Base-by-base conservation (phyloP, 1,284 basidiomycete species). In the Macrocybe sp. region DNA sequence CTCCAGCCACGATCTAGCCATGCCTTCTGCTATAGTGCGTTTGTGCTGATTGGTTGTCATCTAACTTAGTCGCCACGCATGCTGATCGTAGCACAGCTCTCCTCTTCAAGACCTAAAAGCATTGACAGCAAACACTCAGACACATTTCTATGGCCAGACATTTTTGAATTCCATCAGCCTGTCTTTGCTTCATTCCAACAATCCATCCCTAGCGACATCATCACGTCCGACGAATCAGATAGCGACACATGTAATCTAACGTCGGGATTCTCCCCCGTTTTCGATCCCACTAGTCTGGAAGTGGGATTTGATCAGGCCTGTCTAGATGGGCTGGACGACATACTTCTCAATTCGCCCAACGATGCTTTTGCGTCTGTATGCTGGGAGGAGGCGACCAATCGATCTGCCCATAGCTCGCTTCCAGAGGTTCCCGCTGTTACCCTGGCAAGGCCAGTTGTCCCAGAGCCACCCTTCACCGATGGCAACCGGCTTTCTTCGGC, bases 311-410 rank as follows among this genome's bases (percentile, higher is more conserved):
- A 72, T 54, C 39, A 55, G 32, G 61, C 64, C 38, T 68, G 66
- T 52, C 53, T 72, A 11, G 59, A 66, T n/a, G 68, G 67, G 4
- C 60, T 72, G 7, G 69, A 70, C 38, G 63, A 67, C 44, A 52
- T 60, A n/a, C 59, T 70, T 16, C 55, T 70, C 7, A 60, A 63
- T 37, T 61, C 57, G 16, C 70, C 70, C 6, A 48, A 48, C 11
- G 61, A 64, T 22, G 63, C 69, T 6, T 71, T 67, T 47, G 58
- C 63, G 7, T 61, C 65, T 10, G 51, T 60, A 12, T 69, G 67
- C 51, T 71, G 65, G 65, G 54, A 52, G 16, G 59, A 64, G 38
- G 55, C 55, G 37, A 53, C 60, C 12, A 43, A 47, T 8, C 44
- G 28, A 31, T 42, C 36, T 29, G 39, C 37, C 30, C 46, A 9